phyloP scores from a whole-genome alignment of 2,329 filamentous ascomycete genomes.

The Cladophialophora carrionii region DNA sequence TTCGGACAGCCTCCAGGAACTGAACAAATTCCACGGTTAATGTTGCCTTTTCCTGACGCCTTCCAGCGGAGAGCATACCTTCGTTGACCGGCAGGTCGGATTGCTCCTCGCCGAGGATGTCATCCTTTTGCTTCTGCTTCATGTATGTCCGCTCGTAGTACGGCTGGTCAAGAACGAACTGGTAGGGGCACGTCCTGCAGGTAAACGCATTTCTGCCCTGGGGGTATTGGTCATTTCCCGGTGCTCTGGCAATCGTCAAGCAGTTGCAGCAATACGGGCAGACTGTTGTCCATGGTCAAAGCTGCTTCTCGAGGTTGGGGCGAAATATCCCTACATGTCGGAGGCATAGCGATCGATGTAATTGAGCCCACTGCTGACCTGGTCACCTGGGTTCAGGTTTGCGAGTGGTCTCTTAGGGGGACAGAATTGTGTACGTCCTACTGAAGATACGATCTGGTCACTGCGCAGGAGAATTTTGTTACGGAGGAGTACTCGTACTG shows the following conservation, averaged over 20 bases:
- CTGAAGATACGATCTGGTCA: no score
- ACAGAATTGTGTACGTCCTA: not conserved
- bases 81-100: conserved; percentile 38
- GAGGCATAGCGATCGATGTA: conserved; percentile 41
- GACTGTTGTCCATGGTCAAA: conserved; percentile 41
- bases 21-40: conserved; percentile 15
- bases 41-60: not conserved
- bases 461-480: not conserved
- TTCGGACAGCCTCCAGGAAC: conserved; percentile 64
- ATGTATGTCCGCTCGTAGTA: conserved; percentile 81
- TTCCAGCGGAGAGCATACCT: conserved; percentile 23
- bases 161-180: conserved; percentile 76
- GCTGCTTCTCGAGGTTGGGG: not conserved
- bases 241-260: conserved; percentile 51
- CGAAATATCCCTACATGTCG: conserved; percentile 44
- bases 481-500: not conserved
- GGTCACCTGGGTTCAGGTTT: not conserved
- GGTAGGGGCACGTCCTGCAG: conserved; percentile 93
- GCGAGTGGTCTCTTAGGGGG: not conserved
- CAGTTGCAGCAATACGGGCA: conserved; percentile 56
- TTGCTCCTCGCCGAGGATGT: conserved; percentile 69
- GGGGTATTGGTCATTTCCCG: conserved; percentile 46
- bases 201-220: conserved; percentile 76
- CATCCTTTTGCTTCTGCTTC: conserved; percentile 84
- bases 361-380: not conserved